Evolutionary conservation across 768 basidiomycete species (phyloP).

Genomic region (Rhodocollybia butyracea): DNA sequence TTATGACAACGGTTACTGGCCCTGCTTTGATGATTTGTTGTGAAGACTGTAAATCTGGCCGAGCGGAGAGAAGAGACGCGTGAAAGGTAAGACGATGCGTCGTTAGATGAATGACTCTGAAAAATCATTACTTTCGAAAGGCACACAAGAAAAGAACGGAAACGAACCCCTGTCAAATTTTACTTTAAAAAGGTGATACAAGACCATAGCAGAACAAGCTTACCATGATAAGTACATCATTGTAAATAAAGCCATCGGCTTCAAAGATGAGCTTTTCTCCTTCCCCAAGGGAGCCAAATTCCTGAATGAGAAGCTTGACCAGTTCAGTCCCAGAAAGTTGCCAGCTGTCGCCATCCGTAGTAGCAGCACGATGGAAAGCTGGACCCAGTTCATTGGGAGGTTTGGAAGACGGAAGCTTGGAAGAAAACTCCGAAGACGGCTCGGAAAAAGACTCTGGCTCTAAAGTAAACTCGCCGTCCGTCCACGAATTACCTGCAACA

Average conservation of each 20-base stretch:
- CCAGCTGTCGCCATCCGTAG: constrained; percentile 24
- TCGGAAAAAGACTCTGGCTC: constrained; percentile 22
- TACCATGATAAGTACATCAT: constrained; percentile 48
- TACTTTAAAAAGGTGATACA: no score
- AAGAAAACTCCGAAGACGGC: not conserved
- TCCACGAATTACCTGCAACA: constrained; percentile 30
- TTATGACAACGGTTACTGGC: constrained; percentile 44
- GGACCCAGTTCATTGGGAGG: no score
- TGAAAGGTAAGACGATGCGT: constrained; percentile 66
- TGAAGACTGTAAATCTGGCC: constrained; percentile 26
- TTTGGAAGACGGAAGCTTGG: constrained; percentile 12
- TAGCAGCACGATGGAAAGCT: constrained; percentile 24
- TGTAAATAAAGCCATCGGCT: constrained; percentile 46
- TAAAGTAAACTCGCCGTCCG: constrained; percentile 17
- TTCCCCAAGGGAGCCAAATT: constrained; percentile 51
- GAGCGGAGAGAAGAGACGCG: constrained; percentile 50
- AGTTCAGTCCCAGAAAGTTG: constrained; percentile 44
- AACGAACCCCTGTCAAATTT: no score
- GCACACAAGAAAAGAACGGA: not conserved
- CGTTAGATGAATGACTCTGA: constrained; percentile 61
- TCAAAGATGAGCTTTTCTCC: constrained; percentile 50
- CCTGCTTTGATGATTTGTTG: constrained; percentile 47
- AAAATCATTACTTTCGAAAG: constrained; percentile 3
- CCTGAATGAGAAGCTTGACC: constrained; percentile 46
- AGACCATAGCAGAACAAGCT: constrained; percentile 15